Percentiles rank a stretch among this genome's conserved stretches.
Evolutionary conservation across 805 yeast species (phyloP).

Genomic region (Yamadazyma sp.): DNA sequence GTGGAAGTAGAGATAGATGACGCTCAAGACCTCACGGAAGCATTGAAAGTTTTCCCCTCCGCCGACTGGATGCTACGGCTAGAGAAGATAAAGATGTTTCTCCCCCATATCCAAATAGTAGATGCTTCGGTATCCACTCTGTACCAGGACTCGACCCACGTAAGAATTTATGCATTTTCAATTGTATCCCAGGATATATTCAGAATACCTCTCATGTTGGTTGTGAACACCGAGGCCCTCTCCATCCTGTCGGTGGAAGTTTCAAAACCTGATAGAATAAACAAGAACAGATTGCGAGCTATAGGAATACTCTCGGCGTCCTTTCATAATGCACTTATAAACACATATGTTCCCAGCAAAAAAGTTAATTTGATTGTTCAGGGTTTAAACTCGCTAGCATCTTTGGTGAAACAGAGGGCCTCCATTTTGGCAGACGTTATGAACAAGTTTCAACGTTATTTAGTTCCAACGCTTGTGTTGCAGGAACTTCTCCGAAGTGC

Average conservation of each 20-base stretch:
- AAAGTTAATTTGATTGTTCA: constrained; percentile 32
- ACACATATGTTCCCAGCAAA: constrained; percentile 24
- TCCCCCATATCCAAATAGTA: constrained; percentile 21
- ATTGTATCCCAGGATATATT: constrained; percentile 14
- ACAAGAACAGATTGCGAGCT: not conserved
- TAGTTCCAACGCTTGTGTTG: constrained; percentile 19
- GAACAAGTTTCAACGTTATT: constrained; percentile 16
- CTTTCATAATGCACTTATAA: constrained; percentile 18
- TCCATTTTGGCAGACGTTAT: constrained; percentile 23
- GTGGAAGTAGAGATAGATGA: constrained; percentile 17
- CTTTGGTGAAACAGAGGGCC: constrained; percentile 22
- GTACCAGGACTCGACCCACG: constrained; percentile 14
- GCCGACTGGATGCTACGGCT: constrained; percentile 31
- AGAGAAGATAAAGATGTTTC: constrained; percentile 24
- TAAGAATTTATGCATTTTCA: constrained; percentile 11
- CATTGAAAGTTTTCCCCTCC: constrained; percentile 37
- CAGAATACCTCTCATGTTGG: constrained; percentile 6
- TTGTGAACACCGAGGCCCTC: constrained; percentile 1
- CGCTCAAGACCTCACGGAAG: constrained; percentile 21
- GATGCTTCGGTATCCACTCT: constrained; percentile 16
- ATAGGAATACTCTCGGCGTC: constrained; percentile 22
- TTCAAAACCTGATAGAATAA: not conserved
- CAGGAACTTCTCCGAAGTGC: not conserved
- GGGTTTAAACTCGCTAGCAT: constrained; percentile 33
- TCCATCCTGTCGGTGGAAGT: not conserved